Base-by-base conservation (phyloP, 78 protist species). In the Dictyostelium intermedium region DNA sequence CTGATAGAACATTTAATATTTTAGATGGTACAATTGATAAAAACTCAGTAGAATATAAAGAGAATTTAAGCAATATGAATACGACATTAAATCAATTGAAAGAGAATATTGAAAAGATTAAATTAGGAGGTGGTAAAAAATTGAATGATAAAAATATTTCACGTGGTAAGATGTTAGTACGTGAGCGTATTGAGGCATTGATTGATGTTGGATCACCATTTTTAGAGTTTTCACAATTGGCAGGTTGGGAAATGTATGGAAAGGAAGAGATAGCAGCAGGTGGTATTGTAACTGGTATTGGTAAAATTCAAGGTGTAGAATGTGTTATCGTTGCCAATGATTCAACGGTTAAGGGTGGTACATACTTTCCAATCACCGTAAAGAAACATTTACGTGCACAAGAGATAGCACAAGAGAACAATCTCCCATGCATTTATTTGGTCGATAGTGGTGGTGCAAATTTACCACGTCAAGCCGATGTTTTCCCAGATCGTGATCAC, bases 331-430 rank as follows among this genome's bases (percentile, higher is more conserved):
- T 99, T 27, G 99, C 99, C 6, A 99, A 99, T 85, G 99, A 99
- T 91, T 97, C 99, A 30, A 99, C 99, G n/a, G 99, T 99, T 39
- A 99, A 98, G 84, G 99, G 99, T 43, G 99, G 99, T 25, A 97
- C 99, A 32, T 99, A 99, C 95, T 98, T 95, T 77, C 99, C 99
- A 70, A 97, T 99, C 87, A 99, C 99, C 6, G 98, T 98, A 32
- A 98, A 98, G 94, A 97, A 97, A 82, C 98, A 97, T 77, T 77
- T 97, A 60, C 82, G 98, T 47, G 98, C 98, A 27, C 96, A 96
- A 78, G 98, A 98, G 85, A 97, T 99, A 56, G 99, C 99, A 3
- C 69, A 34, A 82, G 96, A 97, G 83, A 98, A 98, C 95, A 72
- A 77, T 25, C 86, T 99, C 66, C 99, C 99, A 34, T 99, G 99